Conservation (phyloP, 495 filamentous ascomycete genomes). For the Penicillium coffeae region DNA sequence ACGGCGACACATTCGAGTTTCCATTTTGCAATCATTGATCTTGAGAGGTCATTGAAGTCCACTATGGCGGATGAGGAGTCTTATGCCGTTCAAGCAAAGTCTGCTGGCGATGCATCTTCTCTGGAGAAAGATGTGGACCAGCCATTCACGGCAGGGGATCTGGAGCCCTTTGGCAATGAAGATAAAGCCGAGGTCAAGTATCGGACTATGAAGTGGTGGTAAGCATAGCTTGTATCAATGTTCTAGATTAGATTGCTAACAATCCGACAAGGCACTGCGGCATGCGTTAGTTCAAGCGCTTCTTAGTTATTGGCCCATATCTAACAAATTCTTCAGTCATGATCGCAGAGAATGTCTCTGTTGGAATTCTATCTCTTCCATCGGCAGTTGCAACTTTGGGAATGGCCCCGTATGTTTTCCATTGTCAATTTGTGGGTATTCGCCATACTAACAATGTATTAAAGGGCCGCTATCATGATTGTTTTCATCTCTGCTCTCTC, state of each 20-base stretch:
- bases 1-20: constrained; percentile 6
- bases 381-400: constrained; percentile 59
- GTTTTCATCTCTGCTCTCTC: constrained; percentile 61
- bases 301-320: not conserved
- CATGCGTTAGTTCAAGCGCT: constrained; percentile 27
- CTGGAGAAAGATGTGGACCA: constrained; percentile 17
- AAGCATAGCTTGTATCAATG: constrained; percentile 4
- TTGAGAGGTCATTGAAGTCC: constrained; percentile 1
- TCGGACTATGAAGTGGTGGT: constrained; percentile 46
- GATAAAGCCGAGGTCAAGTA: constrained; percentile 39
- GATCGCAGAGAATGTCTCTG: constrained; percentile 65
- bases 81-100: constrained; percentile 11
- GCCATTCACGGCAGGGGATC: constrained; percentile 11
- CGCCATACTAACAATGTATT: constrained; percentile 2
- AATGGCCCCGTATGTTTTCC: constrained; percentile 45
- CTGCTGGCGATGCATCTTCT: constrained; percentile 6
- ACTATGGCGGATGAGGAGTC: constrained; percentile 21
- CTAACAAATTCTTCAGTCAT: constrained; percentile 37
- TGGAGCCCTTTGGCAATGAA: constrained; percentile 45
- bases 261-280: constrained; percentile 24
- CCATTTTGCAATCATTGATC: not conserved
- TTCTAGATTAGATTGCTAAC: not conserved
- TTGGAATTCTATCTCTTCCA: constrained; percentile 63
- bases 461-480: constrained; percentile 50
- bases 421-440: not conserved